Base-by-base conservation (phyloP, 441 rosid species). In the Erodium texanum region DNA sequence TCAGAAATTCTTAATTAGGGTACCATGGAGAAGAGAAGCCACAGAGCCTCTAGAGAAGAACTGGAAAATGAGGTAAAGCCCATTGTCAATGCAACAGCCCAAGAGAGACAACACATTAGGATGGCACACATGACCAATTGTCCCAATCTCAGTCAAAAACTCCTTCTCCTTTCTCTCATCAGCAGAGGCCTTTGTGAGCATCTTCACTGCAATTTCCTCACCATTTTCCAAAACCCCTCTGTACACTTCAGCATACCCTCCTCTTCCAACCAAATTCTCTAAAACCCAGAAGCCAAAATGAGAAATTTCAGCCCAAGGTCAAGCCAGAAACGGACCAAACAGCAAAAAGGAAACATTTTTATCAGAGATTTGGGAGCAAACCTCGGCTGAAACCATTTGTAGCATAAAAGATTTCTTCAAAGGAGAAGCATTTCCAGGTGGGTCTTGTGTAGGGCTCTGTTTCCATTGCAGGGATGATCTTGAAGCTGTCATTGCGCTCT, bases 101-200 rank as follows among this genome's bases (percentile, higher is more conserved):
- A 88, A 70, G 45, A 93, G 84, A 58, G 93, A 72, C 76, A 88
- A 64, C 10, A 91, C 96, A 73, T 93, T 93, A 24, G 89, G 92
- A 69, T 93, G 97, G 36, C 77, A 83, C 8, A 85, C 99, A 80
- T 93, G 99, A 34, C 97, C 96, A 3, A 93, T 87, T 4, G 97
- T 91, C 41, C 99, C 99, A 74, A 93, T 93, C 83, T 93, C 99
- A 38, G 87, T 89, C 68, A 93, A 76, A 70, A 93, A 93, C 52
- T 91, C 97, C 78, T 87, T 91, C 78, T 84, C 96, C 82, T 89
- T 93, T 68, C 99, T 85, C 75, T 93, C 99, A 56, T 93, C 96
- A 71, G 74, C 79, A 11, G 83, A 79, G 69, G 80, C 81, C 81
- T 81, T 86, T 58, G 95, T 87, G 64, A 93, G 77, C 75, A 89